A percentile compares a stretch with the other conserved stretches of the same genome.
These are phyloP conservation scores for Aspergillus biplanus DNA, from an alignment of 495 filamentous ascomycete species.

Conservation along the genomic window DNA sequence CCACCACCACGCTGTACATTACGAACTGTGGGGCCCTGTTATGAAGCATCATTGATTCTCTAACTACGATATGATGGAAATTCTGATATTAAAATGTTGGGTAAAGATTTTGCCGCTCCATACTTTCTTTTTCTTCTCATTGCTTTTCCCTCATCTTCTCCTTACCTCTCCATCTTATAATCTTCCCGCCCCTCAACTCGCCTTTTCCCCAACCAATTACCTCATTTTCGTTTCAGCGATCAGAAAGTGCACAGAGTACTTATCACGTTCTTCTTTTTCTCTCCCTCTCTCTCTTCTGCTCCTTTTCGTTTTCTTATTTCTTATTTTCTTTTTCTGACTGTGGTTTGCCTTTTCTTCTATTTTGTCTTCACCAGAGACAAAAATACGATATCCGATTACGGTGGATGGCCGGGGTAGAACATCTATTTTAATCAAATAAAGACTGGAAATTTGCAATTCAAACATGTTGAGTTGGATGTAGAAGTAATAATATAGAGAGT, in stretches of 20 bases:
- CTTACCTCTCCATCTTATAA: too few species aligned
- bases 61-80: background rate
- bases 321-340: background rate
- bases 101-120: background rate
- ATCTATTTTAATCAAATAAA: slow-evolving; percentile 6
- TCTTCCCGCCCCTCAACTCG: background rate
- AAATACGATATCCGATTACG: slow-evolving; percentile 7
- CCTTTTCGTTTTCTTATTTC: background rate
- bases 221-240: slow-evolving; percentile 14
- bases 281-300: slow-evolving; percentile 11
- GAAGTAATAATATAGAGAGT: too few species aligned
- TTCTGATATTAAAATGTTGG: background rate
- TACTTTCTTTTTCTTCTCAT: background rate
- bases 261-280: slow-evolving; percentile 1
- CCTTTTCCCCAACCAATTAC: background rate
- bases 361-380: background rate
- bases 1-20: background rate
- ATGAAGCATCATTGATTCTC: background rate
- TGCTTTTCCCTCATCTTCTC: background rate
- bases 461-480: background rate
- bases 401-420: slow-evolving; percentile 3
- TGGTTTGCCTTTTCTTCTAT: background rate
- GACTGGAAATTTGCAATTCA: background rate
- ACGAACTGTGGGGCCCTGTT: slow-evolving; percentile 1
- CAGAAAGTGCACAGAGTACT: slow-evolving; percentile 6